Percentiles rank a stretch among this genome's conserved stretches.
Evolutionary conservation across 2,329 filamentous ascomycete species (phyloP).

Genomic region (Thyridium curvatum): DNA sequence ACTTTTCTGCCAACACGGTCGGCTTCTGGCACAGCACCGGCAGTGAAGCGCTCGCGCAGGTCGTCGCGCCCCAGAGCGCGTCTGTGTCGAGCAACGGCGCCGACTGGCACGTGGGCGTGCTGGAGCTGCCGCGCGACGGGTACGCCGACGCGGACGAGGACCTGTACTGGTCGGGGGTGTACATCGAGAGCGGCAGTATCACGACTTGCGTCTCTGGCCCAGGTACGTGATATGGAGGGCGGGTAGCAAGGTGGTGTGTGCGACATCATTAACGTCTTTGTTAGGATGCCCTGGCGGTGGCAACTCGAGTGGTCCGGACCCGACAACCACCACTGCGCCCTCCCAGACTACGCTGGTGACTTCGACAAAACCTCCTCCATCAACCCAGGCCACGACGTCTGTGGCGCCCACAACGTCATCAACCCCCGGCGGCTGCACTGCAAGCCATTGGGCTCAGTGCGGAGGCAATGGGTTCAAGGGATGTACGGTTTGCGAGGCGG

Average conservation of each 20-base stretch:
- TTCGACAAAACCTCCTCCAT: conserved; percentile 1
- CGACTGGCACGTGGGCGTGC: conserved; percentile 64
- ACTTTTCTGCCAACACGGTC: conserved; percentile 54
- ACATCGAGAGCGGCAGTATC: conserved; percentile 49
- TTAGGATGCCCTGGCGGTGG: too few relatives aligned
- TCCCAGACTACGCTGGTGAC: conserved; percentile 4
- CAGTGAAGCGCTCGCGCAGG: conserved; percentile 42
- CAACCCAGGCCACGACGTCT: conserved; percentile 3
- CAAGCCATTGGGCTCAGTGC: conserved; percentile 27
- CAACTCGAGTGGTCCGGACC: conserved; percentile 8
- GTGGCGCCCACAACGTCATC: conserved; percentile 6
- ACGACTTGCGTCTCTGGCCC: conserved; percentile 10
- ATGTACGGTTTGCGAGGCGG: background rate
- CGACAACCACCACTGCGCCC: conserved; percentile 2
- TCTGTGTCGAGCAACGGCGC: conserved; percentile 56
- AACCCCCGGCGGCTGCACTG: conserved; percentile 8
- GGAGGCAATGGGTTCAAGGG: conserved; percentile 22
- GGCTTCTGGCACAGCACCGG: conserved; percentile 63
- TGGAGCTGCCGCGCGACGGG: conserved; percentile 51
- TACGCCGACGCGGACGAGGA: conserved; percentile 49
- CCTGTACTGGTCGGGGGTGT: conserved; percentile 63
- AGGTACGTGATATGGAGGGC: background rate
- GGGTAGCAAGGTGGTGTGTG: too few relatives aligned
- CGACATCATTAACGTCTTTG: too few relatives aligned
- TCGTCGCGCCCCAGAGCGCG: conserved; percentile 49